phyloP scores from a whole-genome alignment of 495 filamentous ascomycete genomes.

The Penicillium waksmanii region DNA sequence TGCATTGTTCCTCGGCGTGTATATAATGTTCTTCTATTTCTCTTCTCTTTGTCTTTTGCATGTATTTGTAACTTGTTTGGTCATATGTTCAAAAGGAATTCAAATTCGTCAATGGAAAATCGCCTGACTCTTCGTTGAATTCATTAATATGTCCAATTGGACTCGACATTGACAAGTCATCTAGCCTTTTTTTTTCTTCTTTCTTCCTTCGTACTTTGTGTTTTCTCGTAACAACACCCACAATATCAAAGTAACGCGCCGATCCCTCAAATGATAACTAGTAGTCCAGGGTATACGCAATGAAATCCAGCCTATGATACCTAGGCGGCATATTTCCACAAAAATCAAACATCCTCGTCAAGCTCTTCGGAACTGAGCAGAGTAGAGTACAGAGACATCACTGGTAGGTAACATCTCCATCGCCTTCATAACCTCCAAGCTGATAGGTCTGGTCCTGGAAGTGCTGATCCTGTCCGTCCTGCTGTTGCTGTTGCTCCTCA shows the following conservation, averaged over 20 bases:
- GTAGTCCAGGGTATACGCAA: conserved; percentile 9
- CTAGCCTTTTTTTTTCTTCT: neutral
- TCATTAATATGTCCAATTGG: neutral
- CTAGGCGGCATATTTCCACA: neutral
- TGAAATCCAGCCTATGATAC: neutral
- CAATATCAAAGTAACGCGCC: conserved; percentile 3
- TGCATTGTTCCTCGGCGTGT: conserved; percentile 35
- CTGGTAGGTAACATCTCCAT: conserved; percentile 42
- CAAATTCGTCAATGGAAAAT: conserved; percentile 18
- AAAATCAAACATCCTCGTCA: neutral
- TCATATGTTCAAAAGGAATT: conserved; percentile 20
- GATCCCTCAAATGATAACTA: neutral
- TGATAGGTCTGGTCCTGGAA: conserved; percentile 37
- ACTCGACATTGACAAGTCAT: neutral
- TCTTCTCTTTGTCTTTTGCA: conserved; percentile 36
- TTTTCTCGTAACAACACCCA: conserved; percentile 7
- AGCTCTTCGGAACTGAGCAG: neutral
- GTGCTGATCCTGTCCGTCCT: conserved; percentile 26
- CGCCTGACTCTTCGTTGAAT: neutral
- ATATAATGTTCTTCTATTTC: conserved; percentile 44
- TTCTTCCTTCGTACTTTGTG: neutral
- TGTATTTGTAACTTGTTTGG: conserved; percentile 34
- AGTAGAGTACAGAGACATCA: conserved; percentile 12
- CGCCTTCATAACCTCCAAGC: conserved; percentile 34
- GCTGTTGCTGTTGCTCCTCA: conserved; percentile 43